phyloP scores from a whole-genome alignment of 495 filamentous ascomycete genomes.

The Pyrenula massariospora region DNA sequence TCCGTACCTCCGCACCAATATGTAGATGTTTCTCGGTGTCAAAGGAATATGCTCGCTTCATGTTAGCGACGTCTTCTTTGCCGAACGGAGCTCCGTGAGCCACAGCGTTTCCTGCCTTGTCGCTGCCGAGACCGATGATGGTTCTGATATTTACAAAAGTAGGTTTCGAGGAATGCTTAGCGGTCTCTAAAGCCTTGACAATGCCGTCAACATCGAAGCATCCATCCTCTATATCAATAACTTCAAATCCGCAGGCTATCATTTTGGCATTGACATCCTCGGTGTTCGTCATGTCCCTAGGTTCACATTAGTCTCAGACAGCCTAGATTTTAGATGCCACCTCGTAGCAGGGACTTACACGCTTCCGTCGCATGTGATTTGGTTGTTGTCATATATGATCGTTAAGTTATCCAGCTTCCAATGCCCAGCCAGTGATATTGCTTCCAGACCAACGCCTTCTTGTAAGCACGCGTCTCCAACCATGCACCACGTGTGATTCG shows the following conservation, averaged over 20 bases:
- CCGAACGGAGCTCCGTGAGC: constrained; percentile 43
- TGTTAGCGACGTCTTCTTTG: constrained; percentile 27
- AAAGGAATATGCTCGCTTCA: constrained; percentile 35
- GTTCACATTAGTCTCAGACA: background rate
- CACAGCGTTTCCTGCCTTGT: constrained; percentile 32
- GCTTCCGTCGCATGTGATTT: constrained; percentile 19
- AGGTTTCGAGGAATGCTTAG: constrained; percentile 33
- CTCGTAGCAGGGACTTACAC: background rate
- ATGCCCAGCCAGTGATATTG: constrained; percentile 43
- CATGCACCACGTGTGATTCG: constrained; percentile 43
- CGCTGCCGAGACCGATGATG: constrained; percentile 41
- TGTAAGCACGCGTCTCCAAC: constrained; percentile 47
- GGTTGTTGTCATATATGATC: constrained; percentile 50
- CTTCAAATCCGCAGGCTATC: constrained; percentile 44
- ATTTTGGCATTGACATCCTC: constrained; percentile 51
- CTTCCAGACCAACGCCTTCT: constrained; percentile 48
- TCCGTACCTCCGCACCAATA: constrained; percentile 29
- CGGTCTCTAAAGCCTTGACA: constrained; percentile 32
- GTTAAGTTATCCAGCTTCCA: constrained; percentile 41
- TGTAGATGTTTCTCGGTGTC: constrained; percentile 32
- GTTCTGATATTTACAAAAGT: constrained; percentile 50
- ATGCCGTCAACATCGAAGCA: constrained; percentile 39
- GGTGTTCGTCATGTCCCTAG: constrained; percentile 37
- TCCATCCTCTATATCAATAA: constrained; percentile 43
- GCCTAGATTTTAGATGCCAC: background rate